Evolutionary conservation across 106 monocot genomes (phyloP), one percentile per base, ranked within the genome.

Genomic region (Xerophyta viscosa): DNA sequence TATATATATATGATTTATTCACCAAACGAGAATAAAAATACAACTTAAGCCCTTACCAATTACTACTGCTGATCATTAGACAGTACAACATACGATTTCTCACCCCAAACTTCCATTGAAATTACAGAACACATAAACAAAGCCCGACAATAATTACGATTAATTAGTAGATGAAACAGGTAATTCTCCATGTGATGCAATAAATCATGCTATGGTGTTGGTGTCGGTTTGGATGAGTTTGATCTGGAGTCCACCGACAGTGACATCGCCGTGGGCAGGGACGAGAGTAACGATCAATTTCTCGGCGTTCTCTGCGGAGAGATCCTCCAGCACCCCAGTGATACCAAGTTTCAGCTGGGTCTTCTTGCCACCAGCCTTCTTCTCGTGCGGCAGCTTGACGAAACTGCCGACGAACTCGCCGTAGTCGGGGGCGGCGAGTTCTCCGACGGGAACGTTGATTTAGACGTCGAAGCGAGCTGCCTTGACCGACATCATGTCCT

Each of bases 241-340:
- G 42, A 60, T 29, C 15, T 23, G 8, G 14, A 68, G 24, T 12
- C 46, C 52, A 4, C 47, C 62, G 1, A 70, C 20, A 27, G 70
- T 62, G 27, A 63, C 31, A 17, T 63, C 46, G 0, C 70, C 70
- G 44, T 24, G 19, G 1, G 43, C 18, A 2, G 63, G 70, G 14
- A 70, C 62, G 18, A 70, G 25, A 24, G 63, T 63, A 37, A 70
- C 55, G 27, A 70, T 54, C 56, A 70, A 19, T 29, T 70, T 63
- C 12, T 70, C 55, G 47, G 70, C 54, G 27, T 56, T 39, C 20
- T 70, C 62, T 12, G 46, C 62, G 8, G 53, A 44, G 20, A 63
- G 30, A 28, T 69, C 69, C 21, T 69, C 69, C 19, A 69, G 26
- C 6, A 46, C 11, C 3, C 28, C 7, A 0, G 61, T 69, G 17